Evolutionary conservation across 768 basidiomycete species (phyloP).

Genomic region (Psilocybe cyanescens): DNA sequence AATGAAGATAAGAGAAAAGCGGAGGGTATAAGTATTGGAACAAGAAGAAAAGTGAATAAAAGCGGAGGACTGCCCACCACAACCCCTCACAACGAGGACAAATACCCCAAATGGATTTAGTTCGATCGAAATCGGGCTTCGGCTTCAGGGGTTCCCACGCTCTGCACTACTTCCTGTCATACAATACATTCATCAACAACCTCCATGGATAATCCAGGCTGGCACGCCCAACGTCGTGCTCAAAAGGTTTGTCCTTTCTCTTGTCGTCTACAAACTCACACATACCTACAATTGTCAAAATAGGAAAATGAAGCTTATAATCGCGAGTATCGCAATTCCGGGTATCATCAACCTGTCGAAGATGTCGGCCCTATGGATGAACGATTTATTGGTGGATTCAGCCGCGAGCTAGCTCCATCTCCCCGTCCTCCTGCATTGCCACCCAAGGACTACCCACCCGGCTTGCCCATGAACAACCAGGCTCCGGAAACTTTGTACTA

Average conservation of each 20-base stretch:
- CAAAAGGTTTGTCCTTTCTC: conserved; percentile 43
- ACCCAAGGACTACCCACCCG: conserved; percentile 47
- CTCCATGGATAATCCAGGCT: conserved; percentile 77
- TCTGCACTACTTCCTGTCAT: conserved; percentile 2
- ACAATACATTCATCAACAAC: not conserved
- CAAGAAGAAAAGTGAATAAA: not conserved
- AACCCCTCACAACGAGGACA: conserved; percentile 13
- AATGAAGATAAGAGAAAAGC: conserved; percentile 11
- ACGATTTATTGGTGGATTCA: conserved; percentile 61
- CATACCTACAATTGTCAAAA: conserved; percentile 1
- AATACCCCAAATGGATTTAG: conserved; percentile 10
- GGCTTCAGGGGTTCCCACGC: not conserved
- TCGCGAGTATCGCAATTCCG: conserved; percentile 34
- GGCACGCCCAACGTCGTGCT: conserved; percentile 71
- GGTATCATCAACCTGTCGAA: conserved; percentile 56
- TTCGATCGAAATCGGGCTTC: not conserved
- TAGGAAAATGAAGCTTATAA: conserved; percentile 37
- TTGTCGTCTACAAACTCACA: conserved; percentile 2
- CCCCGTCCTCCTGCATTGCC: conserved; percentile 50
- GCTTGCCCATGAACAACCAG: conserved; percentile 14
- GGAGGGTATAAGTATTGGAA: not conserved
- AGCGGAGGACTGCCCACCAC: not conserved
- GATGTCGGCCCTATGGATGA: conserved; percentile 66
- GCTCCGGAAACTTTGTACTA: conserved; percentile 7
- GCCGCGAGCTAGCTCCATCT: conserved; percentile 37